Base-by-base conservation (phyloP, 208 protist species). In the Leishmania arabica region DNA sequence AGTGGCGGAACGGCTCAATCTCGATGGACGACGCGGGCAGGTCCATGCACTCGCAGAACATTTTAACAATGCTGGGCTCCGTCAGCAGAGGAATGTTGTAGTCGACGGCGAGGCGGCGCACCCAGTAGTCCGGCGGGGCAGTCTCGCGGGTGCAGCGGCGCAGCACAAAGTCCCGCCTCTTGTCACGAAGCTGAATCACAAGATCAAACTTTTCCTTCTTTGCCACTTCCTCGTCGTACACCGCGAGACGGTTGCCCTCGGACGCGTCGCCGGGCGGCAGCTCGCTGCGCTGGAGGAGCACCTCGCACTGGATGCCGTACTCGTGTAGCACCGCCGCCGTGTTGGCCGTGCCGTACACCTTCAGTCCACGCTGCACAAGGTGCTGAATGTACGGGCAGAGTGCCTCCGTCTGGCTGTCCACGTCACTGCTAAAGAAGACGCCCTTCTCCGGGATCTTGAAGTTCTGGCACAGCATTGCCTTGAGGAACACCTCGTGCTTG, bases 41-140 rank as follows among this genome's bases (percentile, higher is more conserved):
- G 65, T 89, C 90, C 60, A 95, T 60, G 51, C 88, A 82, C 72
- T 97, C 91, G 82, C 89, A 94, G 80, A 97, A 95, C 76, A 93
- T 72, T 60, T 90, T 90, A 68, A 95, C 92, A 56, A 97, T 84
- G 84, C 93, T 95, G 42, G 90, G 88, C 87, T 97, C 92, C 31
- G 95, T 98, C 71, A 98, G 82, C 40, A 98, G 85, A 21, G 96
- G 88, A 60, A 96, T 88, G 88, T 93, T 96, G 86, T 95, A 97
- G 86, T 98, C 95, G 31, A 98, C 93, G n/a, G 96, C 94, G 68
- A 94, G 86, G 40, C 96, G 91, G 73, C 96, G 92, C n/a, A 98
- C 42, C 86, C 86, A 95, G 86, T 98, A 98, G 81, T 95, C 92
- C 73, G 90, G 79, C 73, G 88, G 81, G 40, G 94, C 93, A 58